Evolutionary conservation across 2,329 filamentous ascomycete genomes (phyloP), one percentile per base, ranked within the genome.

Genomic region (Monosporascus sp.): DNA sequence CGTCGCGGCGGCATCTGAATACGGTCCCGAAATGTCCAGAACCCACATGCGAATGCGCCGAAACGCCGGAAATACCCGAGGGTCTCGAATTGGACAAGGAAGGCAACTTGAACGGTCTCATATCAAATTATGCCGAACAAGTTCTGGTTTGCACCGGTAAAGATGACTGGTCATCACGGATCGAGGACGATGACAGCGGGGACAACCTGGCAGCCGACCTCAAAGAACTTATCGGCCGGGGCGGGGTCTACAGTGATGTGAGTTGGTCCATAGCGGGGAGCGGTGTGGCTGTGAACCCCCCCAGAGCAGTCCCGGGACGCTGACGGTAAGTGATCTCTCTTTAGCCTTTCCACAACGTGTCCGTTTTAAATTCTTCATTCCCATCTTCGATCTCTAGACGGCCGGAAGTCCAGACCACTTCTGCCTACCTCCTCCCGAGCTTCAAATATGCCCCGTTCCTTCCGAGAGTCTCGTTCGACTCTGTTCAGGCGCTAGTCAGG

Each of bases 271-370:
- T 44, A 3, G 31, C 31, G 2, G 31, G 31, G 31, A 34, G 11
- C 11, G 14, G 31, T 34, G 27, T 34, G 31, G 31, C 9, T 34
- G 31, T 34, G 11, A 34, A 34, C 5, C 11, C 31, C 9, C 11
- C 27, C 9, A 14, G 9, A 34, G 31, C 9, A 14, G 11, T 14
- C 31, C 31, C 31, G 9, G 26, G 48, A 52, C 59, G 63, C 69
- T 72, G 62, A 71, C 66, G 63, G 62, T 67, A 66, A 67, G 61
- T 69, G 52, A 5, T 20, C 11, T 37, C 20, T 49, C 43, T 43
- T 51, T 52, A 96, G 90, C 91, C 91, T 36, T 95, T 88, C 69
- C 88, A 92, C 71, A 90, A 92, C 68, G 73, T 95, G 53, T 81
- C 91, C 26, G 75, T 93, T 52, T 84, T 90, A 22, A 90, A 90